Evolutionary conservation across 2,329 filamentous ascomycete genomes (phyloP).

Genomic region (Simplicillium aogashimaense): DNA sequence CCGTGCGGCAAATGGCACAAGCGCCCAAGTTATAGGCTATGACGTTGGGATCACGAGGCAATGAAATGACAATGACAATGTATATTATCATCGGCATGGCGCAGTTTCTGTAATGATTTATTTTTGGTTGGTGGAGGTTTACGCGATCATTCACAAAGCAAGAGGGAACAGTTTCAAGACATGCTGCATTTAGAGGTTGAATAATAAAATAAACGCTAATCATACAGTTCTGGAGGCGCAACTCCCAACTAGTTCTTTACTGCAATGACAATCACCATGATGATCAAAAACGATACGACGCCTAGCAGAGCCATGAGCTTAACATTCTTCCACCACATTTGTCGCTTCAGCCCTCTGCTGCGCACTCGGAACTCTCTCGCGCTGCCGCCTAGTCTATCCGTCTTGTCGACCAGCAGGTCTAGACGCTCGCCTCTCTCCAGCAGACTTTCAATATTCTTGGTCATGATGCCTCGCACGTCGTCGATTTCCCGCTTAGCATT

Average conservation of each 20-base stretch:
- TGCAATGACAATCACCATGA: constrained; percentile 44
- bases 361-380: constrained; percentile 85
- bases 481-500: constrained; percentile 87
- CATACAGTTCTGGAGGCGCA: neutral
- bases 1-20: constrained; percentile 17
- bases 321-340: constrained; percentile 99
- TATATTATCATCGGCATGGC: neutral
- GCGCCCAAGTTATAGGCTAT: constrained; percentile 25
- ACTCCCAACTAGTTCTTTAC: constrained; percentile 29
- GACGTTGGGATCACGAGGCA: neutral
- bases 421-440: constrained; percentile 88
- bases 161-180: neutral
- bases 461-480: constrained; percentile 87
- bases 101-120: neutral
- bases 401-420: constrained; percentile 92
- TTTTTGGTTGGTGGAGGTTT: neutral
- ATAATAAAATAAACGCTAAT: too few species aligned
- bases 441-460: constrained; percentile 84
- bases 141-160: neutral
- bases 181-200: too few species aligned
- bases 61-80: neutral
- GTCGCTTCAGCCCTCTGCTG: constrained; percentile 73
- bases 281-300: constrained; percentile 54
- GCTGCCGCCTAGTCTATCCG: constrained; percentile 78
- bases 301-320: constrained; percentile 78